Evolutionary conservation across 805 yeast species (phyloP).

Genomic region (Saccharomycopsis babjevae): DNA sequence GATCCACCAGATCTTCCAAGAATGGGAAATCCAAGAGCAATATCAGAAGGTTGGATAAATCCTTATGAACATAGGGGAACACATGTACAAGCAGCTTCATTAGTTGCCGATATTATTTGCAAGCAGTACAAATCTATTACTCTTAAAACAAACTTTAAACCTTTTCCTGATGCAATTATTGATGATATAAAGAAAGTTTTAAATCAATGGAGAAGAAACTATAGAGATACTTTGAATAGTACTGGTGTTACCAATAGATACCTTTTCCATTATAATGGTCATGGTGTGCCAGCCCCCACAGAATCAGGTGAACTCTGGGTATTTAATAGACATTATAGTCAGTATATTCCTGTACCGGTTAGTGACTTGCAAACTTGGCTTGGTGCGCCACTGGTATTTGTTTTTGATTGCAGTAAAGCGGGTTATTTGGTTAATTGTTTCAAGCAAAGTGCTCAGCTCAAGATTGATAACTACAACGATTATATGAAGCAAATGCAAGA

Average conservation of each 20-base stretch:
- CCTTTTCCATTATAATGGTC: constrained; percentile 92
- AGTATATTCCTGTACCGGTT: constrained; percentile 92
- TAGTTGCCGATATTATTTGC: constrained; percentile 81
- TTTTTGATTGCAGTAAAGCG: constrained; percentile 89
- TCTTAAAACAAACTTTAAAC: constrained; percentile 80
- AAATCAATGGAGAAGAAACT: constrained; percentile 75
- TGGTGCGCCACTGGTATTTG: constrained; percentile 95
- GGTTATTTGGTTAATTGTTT: constrained; percentile 88
- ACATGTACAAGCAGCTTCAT: constrained; percentile 82
- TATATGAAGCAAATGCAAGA: constrained; percentile 33
- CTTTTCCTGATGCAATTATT: constrained; percentile 85
- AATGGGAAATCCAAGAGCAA: constrained; percentile 78
- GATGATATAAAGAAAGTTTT: constrained; percentile 92
- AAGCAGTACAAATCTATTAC: constrained; percentile 83
- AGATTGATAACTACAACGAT: constrained; percentile 78
- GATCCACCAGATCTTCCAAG: constrained; percentile 89
- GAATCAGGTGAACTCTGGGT: constrained; percentile 97
- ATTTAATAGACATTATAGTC: constrained; percentile 92
- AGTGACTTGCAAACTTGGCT: constrained; percentile 94
- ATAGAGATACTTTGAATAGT: constrained; percentile 45
- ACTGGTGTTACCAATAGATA: constrained; percentile 35
- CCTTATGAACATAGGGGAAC: constrained; percentile 57
- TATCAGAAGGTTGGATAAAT: constrained; percentile 87
- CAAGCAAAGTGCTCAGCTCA: constrained; percentile 78
- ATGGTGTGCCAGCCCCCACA: constrained; percentile 97